Evolutionary conservation across 225 moss, liverwort and hornwort genomes (phyloP), one percentile per base, ranked within the genome.

Genomic region (Physcomitrellopsis africana): DNA sequence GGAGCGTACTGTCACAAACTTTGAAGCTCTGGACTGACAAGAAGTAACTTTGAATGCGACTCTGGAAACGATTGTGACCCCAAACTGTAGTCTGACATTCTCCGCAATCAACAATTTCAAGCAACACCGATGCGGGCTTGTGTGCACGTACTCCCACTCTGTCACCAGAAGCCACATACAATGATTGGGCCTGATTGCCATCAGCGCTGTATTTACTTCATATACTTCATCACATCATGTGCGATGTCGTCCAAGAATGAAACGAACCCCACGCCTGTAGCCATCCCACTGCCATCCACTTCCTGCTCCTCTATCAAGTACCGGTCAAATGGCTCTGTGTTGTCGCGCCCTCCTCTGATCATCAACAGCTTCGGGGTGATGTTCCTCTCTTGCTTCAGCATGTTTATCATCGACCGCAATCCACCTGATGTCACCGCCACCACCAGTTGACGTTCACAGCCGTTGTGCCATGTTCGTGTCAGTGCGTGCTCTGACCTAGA

Each of bases 241-340:
- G 88, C 89, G 81, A 99, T 93, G 79, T 99, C 95, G 70, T 93
- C 99, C 87, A 99, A 67, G 68, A 99, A 99, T 46, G 99, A 92
- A 76, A 99, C 99, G 76, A 99, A 99, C 5, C 99, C 99, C 93
- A 88, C 87, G 64, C 99, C 99, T 20, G 88, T 84, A 7, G 89
- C 86, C 51, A 89, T 49, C 55, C 93, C 93, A 79, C 82, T 85
- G 16, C 95, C 99, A 65, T 99, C 99, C 81, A 99, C 99, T 76
- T 93, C 93, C 80, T 99, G 99, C 85, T 99, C 99, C 85, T 99
- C 99, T 18, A 99, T 95, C n/a, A 99, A 81, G 76, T 95, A 95
- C 51, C 92, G 90, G 76, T 99, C 99, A 73, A 99, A 99, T 29
- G 93, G 93, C 70, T 95, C 95, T 0, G 93, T 90, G 69, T 86